Evolutionary conservation across 306 rosid species (phyloP).

Genomic region (Albizia julibrissin): DNA sequence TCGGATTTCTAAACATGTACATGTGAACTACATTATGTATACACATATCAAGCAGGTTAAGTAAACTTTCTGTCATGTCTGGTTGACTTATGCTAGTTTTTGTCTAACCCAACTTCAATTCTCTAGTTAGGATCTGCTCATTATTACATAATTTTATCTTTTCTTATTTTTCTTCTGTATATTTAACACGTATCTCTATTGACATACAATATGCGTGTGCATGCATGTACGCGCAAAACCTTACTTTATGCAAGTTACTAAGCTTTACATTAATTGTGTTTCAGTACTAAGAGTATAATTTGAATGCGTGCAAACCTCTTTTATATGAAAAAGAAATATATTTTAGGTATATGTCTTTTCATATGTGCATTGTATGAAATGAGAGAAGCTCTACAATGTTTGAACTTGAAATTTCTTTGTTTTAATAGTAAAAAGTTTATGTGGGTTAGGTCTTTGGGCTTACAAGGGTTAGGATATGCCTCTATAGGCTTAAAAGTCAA

Average conservation of each 20-base stretch:
- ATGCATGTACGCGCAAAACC: background rate
- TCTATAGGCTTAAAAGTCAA: too few species aligned
- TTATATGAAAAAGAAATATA: background rate
- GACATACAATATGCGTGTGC: background rate
- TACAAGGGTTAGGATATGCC: too few species aligned
- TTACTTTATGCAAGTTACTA: background rate
- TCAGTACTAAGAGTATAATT: background rate
- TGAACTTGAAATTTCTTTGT: background rate
- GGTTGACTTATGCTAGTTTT: background rate
- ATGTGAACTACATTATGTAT: background rate
- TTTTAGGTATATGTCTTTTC: background rate
- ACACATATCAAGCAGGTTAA: background rate
- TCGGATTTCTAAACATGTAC: background rate
- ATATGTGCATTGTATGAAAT: background rate
- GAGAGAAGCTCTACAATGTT: background rate
- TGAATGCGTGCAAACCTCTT: background rate
- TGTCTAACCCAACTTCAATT: background rate
- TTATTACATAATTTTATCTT: background rate
- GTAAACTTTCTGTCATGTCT: background rate
- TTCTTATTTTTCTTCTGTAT: background rate
- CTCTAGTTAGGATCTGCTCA: background rate
- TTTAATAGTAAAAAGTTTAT: too few species aligned
- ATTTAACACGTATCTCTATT: background rate
- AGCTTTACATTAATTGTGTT: background rate
- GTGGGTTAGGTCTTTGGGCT: too few species aligned